Base-by-base conservation (phyloP, 2,329 filamentous ascomycete genomes). In the Penicillium hordei region DNA sequence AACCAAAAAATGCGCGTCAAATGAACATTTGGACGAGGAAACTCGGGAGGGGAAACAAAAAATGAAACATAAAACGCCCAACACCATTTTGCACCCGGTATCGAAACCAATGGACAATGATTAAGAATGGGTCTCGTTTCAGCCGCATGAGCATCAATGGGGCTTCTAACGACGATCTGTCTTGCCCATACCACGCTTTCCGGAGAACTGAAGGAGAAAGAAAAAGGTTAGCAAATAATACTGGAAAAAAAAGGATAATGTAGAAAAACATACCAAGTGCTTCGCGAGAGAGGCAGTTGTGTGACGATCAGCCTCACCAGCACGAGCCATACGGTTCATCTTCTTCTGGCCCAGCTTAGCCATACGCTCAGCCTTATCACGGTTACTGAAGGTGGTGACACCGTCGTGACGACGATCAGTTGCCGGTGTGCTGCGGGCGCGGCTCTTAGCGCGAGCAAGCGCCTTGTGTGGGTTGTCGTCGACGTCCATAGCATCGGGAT, bases 251-350 rank as follows among this genome's bases (percentile, higher is more conserved):
- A n/a, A 5, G 4, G 4, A 49, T 19, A 10, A 17, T 17, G 7
- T 48, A 57, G n/a, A 31, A 33, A 21, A 38, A 84, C 88, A 76
- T 83, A 96, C 89, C 85, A 99, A 82, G 80, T 97, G 94, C 81
- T 96, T 99, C 62, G 88, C 86, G 77, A 96, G 79, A 52, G 90
- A 84, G 38, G 90, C 89, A 55, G 88, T 88, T 61, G 87, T 86
- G 79, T 97, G 93, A 74, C 95, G 87, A 83, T 99, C 94, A 61
- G 89, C 93, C 81, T 99, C 94, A 82, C 94, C 94, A 83, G 95
- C 91, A 76, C 93, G 88, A 44, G 94, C 94, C 89, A 95, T 94
- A 65, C 93, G 86, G 82, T 99, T 99, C 92, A 95, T 97, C 86
- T 92, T 93, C 84, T 93, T 92, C 87, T 99, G 95, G 70, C 88